Conservation (phyloP, 2,329 filamentous ascomycete species). For the Fusarium sp. region DNA sequence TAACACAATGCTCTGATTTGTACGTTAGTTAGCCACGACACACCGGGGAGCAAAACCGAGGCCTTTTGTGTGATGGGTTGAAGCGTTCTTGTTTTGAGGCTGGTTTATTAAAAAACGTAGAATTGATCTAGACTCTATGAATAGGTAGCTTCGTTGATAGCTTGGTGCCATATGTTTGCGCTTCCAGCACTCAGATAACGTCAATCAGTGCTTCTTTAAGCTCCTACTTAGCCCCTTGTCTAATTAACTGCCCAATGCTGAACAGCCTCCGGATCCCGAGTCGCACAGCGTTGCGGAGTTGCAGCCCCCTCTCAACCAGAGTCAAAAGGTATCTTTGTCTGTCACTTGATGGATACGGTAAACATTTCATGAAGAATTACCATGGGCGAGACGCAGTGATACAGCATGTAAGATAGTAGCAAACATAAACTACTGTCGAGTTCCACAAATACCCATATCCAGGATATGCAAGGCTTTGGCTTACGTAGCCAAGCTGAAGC, state of each 20-base stretch:
- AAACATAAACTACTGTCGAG: constrained; percentile 8
- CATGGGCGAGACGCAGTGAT: neutral
- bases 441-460: neutral
- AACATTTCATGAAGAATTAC: neutral
- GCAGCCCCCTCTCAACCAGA: constrained; percentile 15
- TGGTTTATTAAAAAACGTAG: neutral
- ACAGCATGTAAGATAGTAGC: neutral
- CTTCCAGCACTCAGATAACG: neutral
- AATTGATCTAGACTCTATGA: neutral
- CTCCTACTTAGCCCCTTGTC: neutral
- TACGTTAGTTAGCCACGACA: constrained; percentile 25
- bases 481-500: constrained; percentile 4
- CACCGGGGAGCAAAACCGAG: constrained; percentile 23
- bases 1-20: constrained; percentile 39
- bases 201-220: neutral
- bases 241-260: constrained; percentile 8
- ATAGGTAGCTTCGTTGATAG: neutral
- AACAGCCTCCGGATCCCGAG: constrained; percentile 15
- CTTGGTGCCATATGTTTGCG: neutral
- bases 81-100: neutral
- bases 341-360: neutral
- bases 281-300: constrained; percentile 35
- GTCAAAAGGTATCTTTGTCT: constrained; percentile 12
- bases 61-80: constrained; percentile 18
- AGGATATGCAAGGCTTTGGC: constrained; percentile 1